phyloP scores from a whole-genome alignment of 2,329 filamentous ascomycete genomes.

The Bertia moriformis region DNA sequence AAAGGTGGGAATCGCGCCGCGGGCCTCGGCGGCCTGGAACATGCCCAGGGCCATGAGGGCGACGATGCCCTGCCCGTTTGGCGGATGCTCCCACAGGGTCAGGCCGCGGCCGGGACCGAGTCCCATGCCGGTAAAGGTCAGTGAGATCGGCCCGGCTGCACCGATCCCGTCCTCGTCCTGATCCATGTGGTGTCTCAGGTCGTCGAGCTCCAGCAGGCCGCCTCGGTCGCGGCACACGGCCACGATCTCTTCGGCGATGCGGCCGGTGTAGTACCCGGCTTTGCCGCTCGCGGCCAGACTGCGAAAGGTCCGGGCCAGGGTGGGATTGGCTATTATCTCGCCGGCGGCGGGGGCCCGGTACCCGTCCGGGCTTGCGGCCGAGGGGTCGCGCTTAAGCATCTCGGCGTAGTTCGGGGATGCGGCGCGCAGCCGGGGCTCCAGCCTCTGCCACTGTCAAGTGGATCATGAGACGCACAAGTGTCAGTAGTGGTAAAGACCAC shows the following conservation, averaged over 20 bases:
- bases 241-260: constrained; percentile 67
- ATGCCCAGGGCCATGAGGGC: constrained; percentile 90
- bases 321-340: constrained; percentile 78
- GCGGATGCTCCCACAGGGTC: constrained; percentile 90
- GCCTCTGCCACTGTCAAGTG: constrained; percentile 51
- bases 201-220: constrained; percentile 64
- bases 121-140: constrained; percentile 59
- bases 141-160: constrained; percentile 58
- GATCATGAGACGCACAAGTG: too few relatives aligned
- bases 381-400: constrained; percentile 64
- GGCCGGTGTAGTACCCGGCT: constrained; percentile 77
- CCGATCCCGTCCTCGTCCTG: constrained; percentile 19
- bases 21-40: constrained; percentile 67
- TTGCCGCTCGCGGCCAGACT: constrained; percentile 68
- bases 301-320: constrained; percentile 68
- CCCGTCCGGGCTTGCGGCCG: constrained; percentile 44
- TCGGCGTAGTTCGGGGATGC: constrained; percentile 79
- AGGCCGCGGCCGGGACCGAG: constrained; percentile 39
- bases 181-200: constrained; percentile 64
- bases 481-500: too few relatives aligned
- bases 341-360: constrained; percentile 63
- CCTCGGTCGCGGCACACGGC: constrained; percentile 64
- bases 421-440: constrained; percentile 46
- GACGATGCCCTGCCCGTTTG: constrained; percentile 90
- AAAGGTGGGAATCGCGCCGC: constrained; percentile 62